Conservation (phyloP, 1,284 basidiomycete species). For the Limonomyces culmigenus region DNA sequence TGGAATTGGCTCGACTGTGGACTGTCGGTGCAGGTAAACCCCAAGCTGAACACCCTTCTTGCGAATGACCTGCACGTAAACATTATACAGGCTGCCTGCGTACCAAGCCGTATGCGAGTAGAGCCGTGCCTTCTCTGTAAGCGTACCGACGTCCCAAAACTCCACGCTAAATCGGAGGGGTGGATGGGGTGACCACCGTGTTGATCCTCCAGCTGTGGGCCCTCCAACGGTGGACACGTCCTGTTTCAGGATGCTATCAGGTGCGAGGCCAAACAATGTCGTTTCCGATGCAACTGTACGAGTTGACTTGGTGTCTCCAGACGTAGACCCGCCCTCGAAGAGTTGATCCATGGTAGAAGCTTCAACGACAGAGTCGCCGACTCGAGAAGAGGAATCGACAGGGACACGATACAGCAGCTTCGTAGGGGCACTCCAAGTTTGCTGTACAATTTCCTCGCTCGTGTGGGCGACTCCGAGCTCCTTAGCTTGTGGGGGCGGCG, state of each 20-base stretch:
- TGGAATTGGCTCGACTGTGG: slow-evolving; percentile 51
- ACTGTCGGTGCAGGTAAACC: slow-evolving; percentile 82
- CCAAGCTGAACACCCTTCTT: slow-evolving; percentile 71
- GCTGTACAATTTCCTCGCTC: slow-evolving; percentile 13
- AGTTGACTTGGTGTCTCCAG: slow-evolving; percentile 11
- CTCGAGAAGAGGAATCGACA: slow-evolving; percentile 57
- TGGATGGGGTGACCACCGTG: slow-evolving; percentile 44
- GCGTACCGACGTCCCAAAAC: slow-evolving; percentile 74
- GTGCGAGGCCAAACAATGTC: slow-evolving; percentile 49
- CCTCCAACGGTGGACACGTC: slow-evolving; percentile 19
- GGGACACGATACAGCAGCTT: slow-evolving; percentile 53
- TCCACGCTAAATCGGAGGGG: slow-evolving; percentile 78
- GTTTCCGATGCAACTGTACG: slow-evolving; percentile 23
- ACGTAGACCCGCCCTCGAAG: slow-evolving; percentile 19
- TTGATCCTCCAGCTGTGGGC: slow-evolving; percentile 22
- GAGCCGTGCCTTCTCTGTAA: slow-evolving; percentile 73
- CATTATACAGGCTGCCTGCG: slow-evolving; percentile 66
- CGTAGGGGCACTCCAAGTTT: neutral
- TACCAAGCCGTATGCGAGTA: slow-evolving; percentile 69
- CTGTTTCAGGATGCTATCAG: slow-evolving; percentile 16
- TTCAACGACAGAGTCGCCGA: slow-evolving; percentile 55
- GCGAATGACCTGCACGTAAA: slow-evolving; percentile 74
- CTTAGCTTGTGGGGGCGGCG: slow-evolving; percentile 28
- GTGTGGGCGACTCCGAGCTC: slow-evolving; percentile 41
- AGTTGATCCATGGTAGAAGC: slow-evolving; percentile 36